Percentiles rank a stretch among this genome's conserved stretches.
Conservation (phyloP, 495 filamentous ascomycete species). For the Penicillium angulare region DNA sequence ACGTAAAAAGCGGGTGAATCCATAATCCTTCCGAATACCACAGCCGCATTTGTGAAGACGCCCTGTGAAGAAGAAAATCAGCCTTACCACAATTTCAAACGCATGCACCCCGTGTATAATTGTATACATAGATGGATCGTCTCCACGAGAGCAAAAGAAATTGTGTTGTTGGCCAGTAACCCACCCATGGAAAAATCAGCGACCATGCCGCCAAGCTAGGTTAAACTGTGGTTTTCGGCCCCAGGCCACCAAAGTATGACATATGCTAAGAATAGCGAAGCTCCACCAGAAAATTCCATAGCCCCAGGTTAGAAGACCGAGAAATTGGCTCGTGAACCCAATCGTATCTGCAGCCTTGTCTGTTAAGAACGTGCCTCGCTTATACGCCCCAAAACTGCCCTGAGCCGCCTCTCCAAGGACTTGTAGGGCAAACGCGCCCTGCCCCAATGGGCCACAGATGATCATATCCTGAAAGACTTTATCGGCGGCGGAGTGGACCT, state of each 20-base stretch:
- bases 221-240: constrained; percentile 18
- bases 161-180: neutral
- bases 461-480: constrained; percentile 38
- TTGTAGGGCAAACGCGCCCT: constrained; percentile 32
- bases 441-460: constrained; percentile 35
- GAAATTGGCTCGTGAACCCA: constrained; percentile 19
- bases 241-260: constrained; percentile 23
- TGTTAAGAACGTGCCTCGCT: constrained; percentile 25
- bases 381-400: constrained; percentile 26
- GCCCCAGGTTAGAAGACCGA: constrained; percentile 28
- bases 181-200: constrained; percentile 31
- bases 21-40: constrained; percentile 30
- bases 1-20: constrained; percentile 27
- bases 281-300: constrained; percentile 35
- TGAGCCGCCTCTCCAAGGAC: constrained; percentile 21
- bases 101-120: no score
- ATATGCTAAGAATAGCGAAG: constrained; percentile 32
- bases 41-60: constrained; percentile 32
- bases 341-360: constrained; percentile 18
- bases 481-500: constrained; percentile 11
- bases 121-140: constrained; percentile 1
- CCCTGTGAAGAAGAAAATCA: constrained; percentile 11
- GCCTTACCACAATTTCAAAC: no score
- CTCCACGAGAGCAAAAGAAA: neutral
- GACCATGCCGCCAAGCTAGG: constrained; percentile 26